phyloP scores from a whole-genome alignment of 331 rosid species.

The Pyracantha coccinea region DNA sequence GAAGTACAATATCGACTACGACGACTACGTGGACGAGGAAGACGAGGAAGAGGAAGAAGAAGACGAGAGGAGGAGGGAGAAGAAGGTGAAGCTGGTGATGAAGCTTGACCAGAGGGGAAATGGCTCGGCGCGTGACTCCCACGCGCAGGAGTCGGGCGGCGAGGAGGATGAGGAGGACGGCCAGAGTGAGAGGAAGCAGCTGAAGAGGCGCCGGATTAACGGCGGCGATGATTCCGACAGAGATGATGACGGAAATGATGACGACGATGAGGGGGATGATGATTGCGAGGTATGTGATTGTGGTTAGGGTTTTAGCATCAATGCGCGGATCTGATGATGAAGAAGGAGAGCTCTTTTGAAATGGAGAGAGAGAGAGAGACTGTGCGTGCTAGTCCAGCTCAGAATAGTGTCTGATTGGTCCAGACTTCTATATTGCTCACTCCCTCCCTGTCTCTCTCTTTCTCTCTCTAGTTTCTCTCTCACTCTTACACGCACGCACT shows the following conservation, averaged over 20 bases:
- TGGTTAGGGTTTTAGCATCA: background rate
- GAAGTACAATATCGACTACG: slow-evolving; percentile 71
- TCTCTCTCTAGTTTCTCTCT: slow-evolving; percentile 46
- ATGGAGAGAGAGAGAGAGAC: background rate
- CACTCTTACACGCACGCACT: background rate
- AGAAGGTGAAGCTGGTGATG: slow-evolving; percentile 77
- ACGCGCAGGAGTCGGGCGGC: slow-evolving; percentile 38
- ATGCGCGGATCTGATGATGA: slow-evolving; percentile 10
- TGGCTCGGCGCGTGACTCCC: slow-evolving; percentile 26
- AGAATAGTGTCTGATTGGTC: slow-evolving; percentile 49
- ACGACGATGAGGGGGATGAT: slow-evolving; percentile 22
- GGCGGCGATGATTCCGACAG: slow-evolving; percentile 25
- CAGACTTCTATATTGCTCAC: slow-evolving; percentile 39
- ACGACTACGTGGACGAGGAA: slow-evolving; percentile 61
- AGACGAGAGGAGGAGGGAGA: slow-evolving; percentile 60
- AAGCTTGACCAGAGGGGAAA: slow-evolving; percentile 47
- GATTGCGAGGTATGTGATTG: slow-evolving; percentile 38
- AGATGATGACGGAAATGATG: slow-evolving; percentile 30
- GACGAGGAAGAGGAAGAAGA: slow-evolving; percentile 70
- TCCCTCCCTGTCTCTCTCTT: background rate
- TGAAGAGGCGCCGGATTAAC: slow-evolving; percentile 40
- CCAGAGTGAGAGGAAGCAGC: slow-evolving; percentile 25
- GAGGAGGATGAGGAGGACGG: slow-evolving; percentile 25
- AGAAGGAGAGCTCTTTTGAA: background rate
- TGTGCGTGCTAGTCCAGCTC: slow-evolving; percentile 36